Evolutionary conservation across 1,284 basidiomycete genomes (phyloP).

Genomic region (Hemileia vastatrix): DNA sequence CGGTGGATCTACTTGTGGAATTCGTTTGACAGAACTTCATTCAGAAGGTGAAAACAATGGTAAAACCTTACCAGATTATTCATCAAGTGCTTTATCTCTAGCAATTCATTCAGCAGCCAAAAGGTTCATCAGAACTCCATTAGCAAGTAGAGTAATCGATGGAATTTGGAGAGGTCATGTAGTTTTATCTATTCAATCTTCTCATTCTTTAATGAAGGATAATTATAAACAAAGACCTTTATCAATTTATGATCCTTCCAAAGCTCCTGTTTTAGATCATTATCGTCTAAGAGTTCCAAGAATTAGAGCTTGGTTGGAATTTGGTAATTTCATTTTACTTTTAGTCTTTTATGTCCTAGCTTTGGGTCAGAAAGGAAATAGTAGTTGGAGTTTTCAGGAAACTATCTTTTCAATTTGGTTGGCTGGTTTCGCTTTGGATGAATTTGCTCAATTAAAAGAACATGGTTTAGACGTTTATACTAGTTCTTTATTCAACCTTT

Average conservation of each 20-base stretch:
- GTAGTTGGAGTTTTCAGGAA: constrained; percentile 32
- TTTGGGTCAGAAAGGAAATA: constrained; percentile 28
- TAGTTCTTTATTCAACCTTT: no score
- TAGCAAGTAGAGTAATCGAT: no score
- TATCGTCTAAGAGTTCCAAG: constrained; percentile 89
- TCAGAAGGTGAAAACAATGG: background rate
- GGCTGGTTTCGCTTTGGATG: constrained; percentile 71
- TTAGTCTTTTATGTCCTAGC: constrained; percentile 29
- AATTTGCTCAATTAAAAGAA: constrained; percentile 85
- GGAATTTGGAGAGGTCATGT: no score
- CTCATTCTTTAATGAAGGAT: constrained; percentile 47
- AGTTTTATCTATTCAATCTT: no score
- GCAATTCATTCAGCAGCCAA: constrained; percentile 32
- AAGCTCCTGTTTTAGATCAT: constrained; percentile 81
- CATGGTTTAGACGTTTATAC: constrained; percentile 80
- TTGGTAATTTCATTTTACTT: constrained; percentile 55
- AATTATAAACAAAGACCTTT: constrained; percentile 86
- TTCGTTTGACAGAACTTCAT: no score
- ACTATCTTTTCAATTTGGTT: constrained; percentile 34
- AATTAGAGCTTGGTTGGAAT: constrained; percentile 78
- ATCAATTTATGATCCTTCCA: constrained; percentile 87
- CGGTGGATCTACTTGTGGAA: background rate
- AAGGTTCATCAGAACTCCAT: no score
- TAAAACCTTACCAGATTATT: background rate
- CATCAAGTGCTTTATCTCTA: constrained; percentile 30